Conservation (phyloP, 2,329 filamentous ascomycete species). For the Aureobasidium sp. region DNA sequence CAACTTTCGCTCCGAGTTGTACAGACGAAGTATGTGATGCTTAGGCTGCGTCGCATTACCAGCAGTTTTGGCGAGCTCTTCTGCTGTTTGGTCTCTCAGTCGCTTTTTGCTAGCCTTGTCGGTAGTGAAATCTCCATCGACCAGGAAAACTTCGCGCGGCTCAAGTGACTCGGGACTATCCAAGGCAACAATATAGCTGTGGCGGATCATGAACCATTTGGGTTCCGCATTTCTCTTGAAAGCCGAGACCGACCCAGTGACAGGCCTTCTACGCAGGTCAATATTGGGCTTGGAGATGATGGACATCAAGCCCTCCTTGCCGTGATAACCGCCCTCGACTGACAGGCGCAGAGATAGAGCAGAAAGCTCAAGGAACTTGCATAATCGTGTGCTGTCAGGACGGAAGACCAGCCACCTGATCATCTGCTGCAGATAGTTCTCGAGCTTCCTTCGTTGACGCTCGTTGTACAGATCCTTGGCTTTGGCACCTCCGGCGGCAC, state of each 20-base stretch:
- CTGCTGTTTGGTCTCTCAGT: slow-evolving; percentile 47
- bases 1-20: slow-evolving; percentile 86
- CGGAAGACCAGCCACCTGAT: slow-evolving; percentile 96
- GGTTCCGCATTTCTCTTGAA: slow-evolving; percentile 60
- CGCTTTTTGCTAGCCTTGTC: slow-evolving; percentile 57
- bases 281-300: slow-evolving; percentile 75
- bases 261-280: slow-evolving; percentile 23
- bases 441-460: slow-evolving; percentile 74
- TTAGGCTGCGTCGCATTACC: slow-evolving; percentile 54
- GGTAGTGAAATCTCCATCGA: slow-evolving; percentile 80
- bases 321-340: slow-evolving; percentile 93
- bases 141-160: slow-evolving; percentile 97
- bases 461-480: slow-evolving; percentile 60
- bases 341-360: slow-evolving; percentile 88
- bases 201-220: slow-evolving; percentile 96
- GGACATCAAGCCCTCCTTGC: slow-evolving; percentile 89
- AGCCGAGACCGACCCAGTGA: background rate
- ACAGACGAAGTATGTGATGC: slow-evolving; percentile 81
- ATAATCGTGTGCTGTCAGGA: slow-evolving; percentile 88
- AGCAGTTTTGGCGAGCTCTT: slow-evolving; percentile 58
- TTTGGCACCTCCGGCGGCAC: slow-evolving; percentile 31
- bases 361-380: slow-evolving; percentile 91
- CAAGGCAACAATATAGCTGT: slow-evolving; percentile 97
- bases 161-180: slow-evolving; percentile 98
- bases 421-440: slow-evolving; percentile 87